Base-by-base conservation (phyloP, 495 filamentous ascomycete genomes). In the Aspergillus bridgeri region DNA sequence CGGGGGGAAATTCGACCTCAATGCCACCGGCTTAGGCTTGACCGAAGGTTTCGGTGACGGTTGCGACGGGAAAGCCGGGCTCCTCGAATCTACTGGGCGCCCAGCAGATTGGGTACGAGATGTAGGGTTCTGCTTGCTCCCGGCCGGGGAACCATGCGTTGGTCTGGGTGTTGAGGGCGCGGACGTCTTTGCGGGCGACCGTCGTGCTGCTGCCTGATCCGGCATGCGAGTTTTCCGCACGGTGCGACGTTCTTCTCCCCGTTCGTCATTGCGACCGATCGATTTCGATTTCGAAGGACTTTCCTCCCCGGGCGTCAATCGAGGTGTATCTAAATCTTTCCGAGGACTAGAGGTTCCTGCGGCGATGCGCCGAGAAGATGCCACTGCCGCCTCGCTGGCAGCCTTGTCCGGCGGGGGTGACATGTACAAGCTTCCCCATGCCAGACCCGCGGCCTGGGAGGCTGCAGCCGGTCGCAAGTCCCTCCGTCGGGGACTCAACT, bases 401-500 rank as follows among this genome's bases (percentile, higher is more conserved):
- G 62, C 58, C 63, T 67, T 73, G 17, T 75, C 71, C 42, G 65
- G 66, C 15, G 71, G 70, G 0, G 67, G 57, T 15, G 68, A 51
- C 2, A 76, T 75, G 24, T 77, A 76, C 33, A 78, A 73, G 58
- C 78, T 81, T 45, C 79, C 83, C 92, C 92, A 98, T 18, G 93
- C 93, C 38, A 96, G 72, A 2, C 89, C 88, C 2, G 94, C 94
- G 15, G 94, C 94, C 69, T 89, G 95, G 44, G 89, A 91, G n/a
- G 92, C 90, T 25, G 92, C 90, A 47, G 79, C 80, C 46, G 74
- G 80, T 24, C 75, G 69, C 65, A 63, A 52, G 60, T 68, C 70
- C 65, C 67, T 74, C 63, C 63, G 61, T 58, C 72, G 62, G 25
- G 62, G 29, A 58, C 60, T 58, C 48, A 67, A 50, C 68, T 77